phyloP scores from a whole-genome alignment of 1,284 basidiomycete genomes.

The Puccinia triticina region DNA sequence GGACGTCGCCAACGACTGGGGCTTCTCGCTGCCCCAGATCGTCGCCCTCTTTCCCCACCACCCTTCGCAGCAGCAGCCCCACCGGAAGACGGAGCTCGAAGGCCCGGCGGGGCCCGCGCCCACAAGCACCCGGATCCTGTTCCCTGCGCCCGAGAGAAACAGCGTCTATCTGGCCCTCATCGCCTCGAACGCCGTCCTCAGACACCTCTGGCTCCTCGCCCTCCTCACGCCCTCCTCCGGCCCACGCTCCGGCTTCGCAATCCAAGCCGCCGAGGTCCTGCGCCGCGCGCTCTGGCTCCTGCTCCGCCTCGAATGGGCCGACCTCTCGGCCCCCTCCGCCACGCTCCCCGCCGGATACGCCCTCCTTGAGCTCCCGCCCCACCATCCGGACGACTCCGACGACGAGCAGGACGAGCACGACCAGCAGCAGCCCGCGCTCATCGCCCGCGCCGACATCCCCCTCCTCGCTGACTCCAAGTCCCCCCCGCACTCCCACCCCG shows the following conservation, averaged over 20 bases:
- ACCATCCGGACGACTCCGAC: too few species aligned
- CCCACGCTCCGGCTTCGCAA: constrained; percentile 82
- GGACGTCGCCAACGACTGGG: constrained; percentile 99
- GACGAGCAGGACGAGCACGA: too few species aligned
- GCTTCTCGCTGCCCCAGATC: constrained; percentile 70
- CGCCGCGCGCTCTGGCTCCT: constrained; percentile 97
- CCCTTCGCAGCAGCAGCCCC: not conserved
- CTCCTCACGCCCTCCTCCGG: constrained; percentile 80
- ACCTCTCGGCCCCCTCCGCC: not conserved
- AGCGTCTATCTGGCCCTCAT: constrained; percentile 81
- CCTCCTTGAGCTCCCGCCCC: too few species aligned
- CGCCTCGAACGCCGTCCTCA: constrained; percentile 80
- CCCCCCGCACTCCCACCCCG: too few species aligned
- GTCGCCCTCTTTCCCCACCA: not conserved
- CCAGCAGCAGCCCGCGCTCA: too few species aligned
- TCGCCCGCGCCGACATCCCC: too few species aligned
- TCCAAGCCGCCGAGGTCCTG: constrained; percentile 86
- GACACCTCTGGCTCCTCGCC: constrained; percentile 93
- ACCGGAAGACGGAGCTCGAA: not conserved
- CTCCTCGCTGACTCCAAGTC: too few species aligned
- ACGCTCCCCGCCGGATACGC: too few species aligned
- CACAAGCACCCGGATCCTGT: not conserved
- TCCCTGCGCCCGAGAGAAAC: constrained; percentile 70
- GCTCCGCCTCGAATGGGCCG: constrained; percentile 73
- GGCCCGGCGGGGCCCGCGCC: too few species aligned